Evolutionary conservation across 2,329 filamentous ascomycete genomes (phyloP).

Genomic region (Fusarium sp.): DNA sequence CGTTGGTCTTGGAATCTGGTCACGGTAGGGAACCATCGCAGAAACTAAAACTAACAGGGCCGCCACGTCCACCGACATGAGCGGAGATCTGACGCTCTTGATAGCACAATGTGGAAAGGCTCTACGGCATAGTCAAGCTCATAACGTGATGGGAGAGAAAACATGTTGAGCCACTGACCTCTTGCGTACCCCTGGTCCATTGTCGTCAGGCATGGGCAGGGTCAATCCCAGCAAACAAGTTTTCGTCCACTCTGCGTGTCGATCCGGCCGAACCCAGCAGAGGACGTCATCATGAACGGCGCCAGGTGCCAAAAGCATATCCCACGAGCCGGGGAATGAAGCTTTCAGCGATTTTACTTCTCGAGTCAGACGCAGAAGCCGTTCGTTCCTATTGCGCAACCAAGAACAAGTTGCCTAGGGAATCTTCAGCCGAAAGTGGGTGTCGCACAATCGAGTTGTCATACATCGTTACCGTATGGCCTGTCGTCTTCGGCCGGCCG

Average conservation of each 20-base stretch:
- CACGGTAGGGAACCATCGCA: background rate
- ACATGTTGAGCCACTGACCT: background rate
- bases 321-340: slow-evolving; percentile 1
- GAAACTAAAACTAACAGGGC: background rate
- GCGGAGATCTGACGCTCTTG: background rate
- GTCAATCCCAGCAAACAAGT: slow-evolving; percentile 37
- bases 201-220: slow-evolving; percentile 25
- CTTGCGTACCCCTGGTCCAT: slow-evolving; percentile 5
- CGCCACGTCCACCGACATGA: background rate
- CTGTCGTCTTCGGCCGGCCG: slow-evolving; percentile 17
- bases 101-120: background rate
- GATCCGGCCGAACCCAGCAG: slow-evolving; percentile 25
- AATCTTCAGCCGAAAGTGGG: slow-evolving; percentile 1
- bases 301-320: slow-evolving; percentile 19
- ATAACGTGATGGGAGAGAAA: background rate
- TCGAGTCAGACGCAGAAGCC: slow-evolving; percentile 5
- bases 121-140: background rate
- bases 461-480: slow-evolving; percentile 32
- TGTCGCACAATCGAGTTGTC: slow-evolving; percentile 43
- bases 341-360: slow-evolving; percentile 1
- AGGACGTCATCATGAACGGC: slow-evolving; percentile 30
- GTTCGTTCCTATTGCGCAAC: background rate
- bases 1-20: slow-evolving; percentile 13
- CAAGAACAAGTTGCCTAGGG: background rate
- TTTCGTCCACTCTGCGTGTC: slow-evolving; percentile 30